These are phyloP conservation scores for Eucalyptus guilfoylei DNA, from an alignment of 345 rosid species.

Conservation along the genomic window DNA sequence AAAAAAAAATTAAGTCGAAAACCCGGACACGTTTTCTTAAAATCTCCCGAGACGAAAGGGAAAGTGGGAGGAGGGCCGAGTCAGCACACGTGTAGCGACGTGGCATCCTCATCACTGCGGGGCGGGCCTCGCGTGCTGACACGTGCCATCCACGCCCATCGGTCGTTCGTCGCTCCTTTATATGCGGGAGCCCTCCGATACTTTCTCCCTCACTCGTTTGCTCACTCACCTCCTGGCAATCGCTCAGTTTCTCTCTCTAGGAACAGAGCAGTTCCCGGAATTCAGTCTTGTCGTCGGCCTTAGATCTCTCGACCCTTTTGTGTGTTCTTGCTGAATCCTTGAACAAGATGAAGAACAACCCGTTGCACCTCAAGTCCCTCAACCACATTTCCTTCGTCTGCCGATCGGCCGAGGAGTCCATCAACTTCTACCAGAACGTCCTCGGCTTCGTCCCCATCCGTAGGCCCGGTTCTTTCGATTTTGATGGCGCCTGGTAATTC, in stretches of 20 bases:
- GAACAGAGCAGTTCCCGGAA: background rate
- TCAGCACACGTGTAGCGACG: background rate
- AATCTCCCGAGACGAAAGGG: background rate
- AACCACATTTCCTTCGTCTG: constrained; percentile 73
- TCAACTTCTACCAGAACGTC: constrained; percentile 56
- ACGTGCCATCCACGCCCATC: background rate
- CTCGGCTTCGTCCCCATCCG: constrained; percentile 74
- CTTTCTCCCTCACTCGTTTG: background rate
- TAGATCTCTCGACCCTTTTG: background rate
- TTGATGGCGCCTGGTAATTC: constrained; percentile 81
- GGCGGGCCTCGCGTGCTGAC: background rate
- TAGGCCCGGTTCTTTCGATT: constrained; percentile 82
- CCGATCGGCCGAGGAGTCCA: constrained; percentile 56
- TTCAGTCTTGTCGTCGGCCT: background rate
- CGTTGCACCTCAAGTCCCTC: constrained; percentile 65
- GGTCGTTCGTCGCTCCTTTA: background rate
- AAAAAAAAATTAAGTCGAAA: background rate
- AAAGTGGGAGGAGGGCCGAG: background rate
- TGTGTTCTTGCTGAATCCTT: background rate
- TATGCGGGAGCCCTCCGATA: background rate
- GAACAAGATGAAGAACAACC: constrained; percentile 33
- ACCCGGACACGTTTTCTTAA: background rate
- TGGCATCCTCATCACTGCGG: background rate
- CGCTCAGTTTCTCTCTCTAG: background rate
- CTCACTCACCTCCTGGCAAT: background rate